These are phyloP conservation scores for Hymenoscyphus repandus DNA, from an alignment of 2,329 filamentous ascomycete species.

Conservation along the genomic window DNA sequence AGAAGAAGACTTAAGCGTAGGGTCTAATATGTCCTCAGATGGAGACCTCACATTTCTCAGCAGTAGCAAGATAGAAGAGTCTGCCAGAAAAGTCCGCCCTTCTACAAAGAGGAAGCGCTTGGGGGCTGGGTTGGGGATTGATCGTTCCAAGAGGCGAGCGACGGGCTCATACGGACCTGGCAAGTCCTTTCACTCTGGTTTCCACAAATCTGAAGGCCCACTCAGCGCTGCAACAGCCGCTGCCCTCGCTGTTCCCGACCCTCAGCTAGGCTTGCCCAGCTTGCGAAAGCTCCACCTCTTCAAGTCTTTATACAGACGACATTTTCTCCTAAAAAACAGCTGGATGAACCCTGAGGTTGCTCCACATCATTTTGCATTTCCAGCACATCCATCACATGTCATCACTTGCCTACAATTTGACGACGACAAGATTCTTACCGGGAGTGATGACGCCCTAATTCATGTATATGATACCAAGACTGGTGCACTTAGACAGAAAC, in stretches of 20 bases:
- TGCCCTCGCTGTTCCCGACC: slow-evolving; percentile 75
- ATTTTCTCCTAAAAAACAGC: slow-evolving; percentile 82
- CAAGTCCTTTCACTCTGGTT: slow-evolving; percentile 17
- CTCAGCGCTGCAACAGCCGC: slow-evolving; percentile 83
- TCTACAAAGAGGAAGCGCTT: slow-evolving; percentile 31
- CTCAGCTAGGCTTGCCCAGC: slow-evolving; percentile 70
- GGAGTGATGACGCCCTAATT: slow-evolving; percentile 95
- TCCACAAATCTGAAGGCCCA: slow-evolving; percentile 65
- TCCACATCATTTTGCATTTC: slow-evolving; percentile 88
- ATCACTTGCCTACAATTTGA: slow-evolving; percentile 98
- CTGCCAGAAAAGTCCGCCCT: slow-evolving; percentile 22
- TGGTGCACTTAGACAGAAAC: slow-evolving; percentile 72
- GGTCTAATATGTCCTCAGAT: slow-evolving; percentile 43
- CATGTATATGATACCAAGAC: slow-evolving; percentile 98
- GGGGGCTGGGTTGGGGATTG: slow-evolving; percentile 15
- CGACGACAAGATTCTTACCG: slow-evolving; percentile 94
- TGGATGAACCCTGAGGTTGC: slow-evolving; percentile 87
- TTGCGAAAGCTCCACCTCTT: slow-evolving; percentile 84
- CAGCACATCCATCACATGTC: slow-evolving; percentile 92
- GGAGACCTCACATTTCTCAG: slow-evolving; percentile 36
- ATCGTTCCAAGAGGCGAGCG: slow-evolving; percentile 30
- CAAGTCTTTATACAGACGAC: slow-evolving; percentile 92
- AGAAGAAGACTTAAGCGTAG: slow-evolving; percentile 72
- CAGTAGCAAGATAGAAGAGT: slow-evolving; percentile 16
- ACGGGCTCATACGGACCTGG: slow-evolving; percentile 23